Percentiles rank a stretch among this genome's conserved stretches.
Conservation (phyloP, 768 basidiomycete species). For the Agrocybe pediades region DNA sequence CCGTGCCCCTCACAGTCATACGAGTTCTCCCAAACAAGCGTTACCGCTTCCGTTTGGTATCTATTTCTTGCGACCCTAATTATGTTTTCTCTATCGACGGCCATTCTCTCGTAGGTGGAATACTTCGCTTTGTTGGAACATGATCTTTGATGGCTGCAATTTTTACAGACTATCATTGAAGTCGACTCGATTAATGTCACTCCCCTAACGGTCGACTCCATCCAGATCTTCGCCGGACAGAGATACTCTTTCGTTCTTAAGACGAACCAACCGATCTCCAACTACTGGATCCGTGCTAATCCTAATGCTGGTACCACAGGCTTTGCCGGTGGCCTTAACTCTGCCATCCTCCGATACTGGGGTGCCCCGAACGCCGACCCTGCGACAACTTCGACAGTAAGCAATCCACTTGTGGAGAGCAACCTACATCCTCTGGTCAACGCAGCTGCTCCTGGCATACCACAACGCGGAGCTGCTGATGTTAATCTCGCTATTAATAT, state of each 20-base stretch:
- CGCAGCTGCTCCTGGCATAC: slow-evolving; percentile 31
- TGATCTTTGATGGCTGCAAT: background rate
- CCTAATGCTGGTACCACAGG: slow-evolving; percentile 27
- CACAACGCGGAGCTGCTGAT: slow-evolving; percentile 39
- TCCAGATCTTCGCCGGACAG: slow-evolving; percentile 37
- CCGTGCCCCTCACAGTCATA: slow-evolving; percentile 36
- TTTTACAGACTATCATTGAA: slow-evolving; percentile 35
- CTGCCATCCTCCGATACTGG: slow-evolving; percentile 53
- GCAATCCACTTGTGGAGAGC: slow-evolving; percentile 35
- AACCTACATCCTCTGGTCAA: slow-evolving; percentile 33
- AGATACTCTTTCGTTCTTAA: slow-evolving; percentile 45
- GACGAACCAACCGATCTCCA: slow-evolving; percentile 35
- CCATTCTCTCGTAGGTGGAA: slow-evolving; percentile 34
- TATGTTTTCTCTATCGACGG: slow-evolving; percentile 47
- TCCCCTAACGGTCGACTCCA: slow-evolving; percentile 37
- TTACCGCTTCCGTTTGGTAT: slow-evolving; percentile 52
- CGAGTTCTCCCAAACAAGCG: slow-evolving; percentile 36
- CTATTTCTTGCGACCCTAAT: slow-evolving; percentile 46
- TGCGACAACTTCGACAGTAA: slow-evolving; percentile 29
- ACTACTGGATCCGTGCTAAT: slow-evolving; percentile 47
- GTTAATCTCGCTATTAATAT: slow-evolving; percentile 34
- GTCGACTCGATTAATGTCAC: slow-evolving; percentile 40
- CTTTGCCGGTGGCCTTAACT: slow-evolving; percentile 43
- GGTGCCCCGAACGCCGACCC: slow-evolving; percentile 43
- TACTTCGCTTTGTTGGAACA: background rate